These are phyloP conservation scores for Anthracocystis walkeri DNA, from an alignment of 1,284 basidiomycete species.

Conservation along the genomic window DNA sequence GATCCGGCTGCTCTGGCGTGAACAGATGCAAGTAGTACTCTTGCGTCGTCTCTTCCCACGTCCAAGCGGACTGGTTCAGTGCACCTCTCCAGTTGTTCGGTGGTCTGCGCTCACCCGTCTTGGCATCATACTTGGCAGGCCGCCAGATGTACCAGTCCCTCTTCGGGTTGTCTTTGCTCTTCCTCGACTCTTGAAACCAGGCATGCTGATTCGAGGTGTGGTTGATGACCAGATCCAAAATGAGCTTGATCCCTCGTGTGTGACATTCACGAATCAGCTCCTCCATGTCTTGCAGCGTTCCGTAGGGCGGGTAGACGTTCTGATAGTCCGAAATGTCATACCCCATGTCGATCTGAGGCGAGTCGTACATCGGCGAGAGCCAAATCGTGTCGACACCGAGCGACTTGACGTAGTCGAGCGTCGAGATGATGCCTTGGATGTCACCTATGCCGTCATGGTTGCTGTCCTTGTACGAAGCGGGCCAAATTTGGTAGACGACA, in stretches of 20 bases:
- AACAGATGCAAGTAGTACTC: slow-evolving; percentile 83
- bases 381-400: slow-evolving; percentile 80
- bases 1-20: slow-evolving; percentile 79
- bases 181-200: slow-evolving; percentile 79
- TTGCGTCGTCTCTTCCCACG: slow-evolving; percentile 77
- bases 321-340: slow-evolving; percentile 75
- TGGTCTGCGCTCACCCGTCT: slow-evolving; percentile 65
- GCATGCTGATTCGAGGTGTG: slow-evolving; percentile 77
- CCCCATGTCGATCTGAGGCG: slow-evolving; percentile 79
- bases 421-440: slow-evolving; percentile 77
- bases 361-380: slow-evolving; percentile 80
- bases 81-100: slow-evolving; percentile 80
- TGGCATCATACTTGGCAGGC: slow-evolving; percentile 74
- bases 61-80: slow-evolving; percentile 83
- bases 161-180: slow-evolving; percentile 75
- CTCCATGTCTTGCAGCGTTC: slow-evolving; percentile 79
- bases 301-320: slow-evolving; percentile 79
- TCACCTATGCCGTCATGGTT: slow-evolving; percentile 83
- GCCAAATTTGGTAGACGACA: slow-evolving; percentile 74
- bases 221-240: slow-evolving; percentile 84
- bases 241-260: slow-evolving; percentile 78
- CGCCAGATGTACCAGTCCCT: slow-evolving; percentile 83
- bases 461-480: slow-evolving; percentile 78
- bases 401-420: slow-evolving; percentile 78
- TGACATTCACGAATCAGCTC: slow-evolving; percentile 76